Percentiles rank a stretch among this genome's conserved stretches.
Evolutionary conservation across 306 rosid species (phyloP).

Genomic region (Styphnolobium japonicum): DNA sequence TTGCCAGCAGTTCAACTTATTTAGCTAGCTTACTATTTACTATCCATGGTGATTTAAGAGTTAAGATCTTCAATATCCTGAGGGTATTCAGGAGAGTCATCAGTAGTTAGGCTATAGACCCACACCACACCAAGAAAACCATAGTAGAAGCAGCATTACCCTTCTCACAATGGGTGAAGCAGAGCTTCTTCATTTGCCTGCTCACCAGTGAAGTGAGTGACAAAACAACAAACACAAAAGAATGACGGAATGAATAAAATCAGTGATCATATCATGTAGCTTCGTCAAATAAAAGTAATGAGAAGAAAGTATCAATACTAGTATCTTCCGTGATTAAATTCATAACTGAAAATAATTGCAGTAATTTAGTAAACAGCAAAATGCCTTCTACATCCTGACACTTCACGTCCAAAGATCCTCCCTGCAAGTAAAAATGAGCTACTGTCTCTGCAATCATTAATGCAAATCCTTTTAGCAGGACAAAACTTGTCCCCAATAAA

Average conservation of each 20-base stretch:
- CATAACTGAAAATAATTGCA: constrained; percentile 50
- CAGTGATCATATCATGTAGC: constrained; percentile 42
- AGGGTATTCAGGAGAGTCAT: not conserved
- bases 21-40: not conserved
- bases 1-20: not conserved
- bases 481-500: constrained; percentile 45
- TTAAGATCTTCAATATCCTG: not conserved
- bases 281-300: constrained; percentile 52
- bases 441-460: constrained; percentile 60
- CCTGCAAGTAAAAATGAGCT: constrained; percentile 58
- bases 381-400: constrained; percentile 50
- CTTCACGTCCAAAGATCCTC: constrained; percentile 46
- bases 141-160: not conserved
- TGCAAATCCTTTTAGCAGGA: constrained; percentile 54
- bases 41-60: not conserved
- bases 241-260: constrained; percentile 29
- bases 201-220: not conserved
- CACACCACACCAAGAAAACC: not conserved
- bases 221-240: not conserved
- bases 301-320: constrained; percentile 35
- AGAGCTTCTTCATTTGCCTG: not conserved
- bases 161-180: not conserved
- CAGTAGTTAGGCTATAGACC: not conserved
- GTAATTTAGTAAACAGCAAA: constrained; percentile 35
- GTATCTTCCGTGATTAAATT: constrained; percentile 53